These are phyloP conservation scores for Tremellales sp. DNA, from an alignment of 1,284 basidiomycete species.

Conservation along the genomic window DNA sequence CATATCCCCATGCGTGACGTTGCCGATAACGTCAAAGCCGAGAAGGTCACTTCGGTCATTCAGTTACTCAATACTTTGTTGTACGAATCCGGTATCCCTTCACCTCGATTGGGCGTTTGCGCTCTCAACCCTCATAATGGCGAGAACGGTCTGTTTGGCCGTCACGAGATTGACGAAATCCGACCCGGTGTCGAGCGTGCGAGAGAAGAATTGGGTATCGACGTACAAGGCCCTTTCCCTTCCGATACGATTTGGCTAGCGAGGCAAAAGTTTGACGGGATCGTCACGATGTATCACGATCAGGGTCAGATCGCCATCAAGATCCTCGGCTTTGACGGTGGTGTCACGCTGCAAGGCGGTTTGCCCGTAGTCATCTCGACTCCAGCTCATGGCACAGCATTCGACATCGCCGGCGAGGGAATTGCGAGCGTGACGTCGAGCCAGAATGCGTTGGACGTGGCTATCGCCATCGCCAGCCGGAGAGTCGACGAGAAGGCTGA, in stretches of 20 bases:
- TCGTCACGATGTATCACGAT: slow-evolving; percentile 10
- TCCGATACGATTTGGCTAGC: slow-evolving; percentile 7
- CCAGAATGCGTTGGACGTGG: slow-evolving; percentile 6
- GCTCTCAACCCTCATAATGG: slow-evolving; percentile 8
- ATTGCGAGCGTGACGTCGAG: slow-evolving; percentile 2
- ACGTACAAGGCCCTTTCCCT: slow-evolving; percentile 4
- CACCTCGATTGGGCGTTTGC: slow-evolving; percentile 5
- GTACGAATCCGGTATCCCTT: slow-evolving; percentile 1
- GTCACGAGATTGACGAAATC: slow-evolving; percentile 6
- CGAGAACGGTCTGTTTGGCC: slow-evolving; percentile 8
- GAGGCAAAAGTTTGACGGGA: slow-evolving; percentile 8
- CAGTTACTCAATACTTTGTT: slow-evolving; percentile 3
- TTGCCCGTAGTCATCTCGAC: slow-evolving; percentile 8
- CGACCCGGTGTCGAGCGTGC: neutral
- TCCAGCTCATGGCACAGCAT: slow-evolving; percentile 8
- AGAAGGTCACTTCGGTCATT: neutral
- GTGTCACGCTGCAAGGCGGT: slow-evolving; percentile 9
- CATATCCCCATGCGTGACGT: slow-evolving; percentile 9
- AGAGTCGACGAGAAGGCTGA: too few species aligned
- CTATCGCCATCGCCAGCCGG: too few species aligned
- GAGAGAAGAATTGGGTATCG: neutral
- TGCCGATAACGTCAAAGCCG: neutral
- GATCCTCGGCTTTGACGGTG: slow-evolving; percentile 7
- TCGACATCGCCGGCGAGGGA: slow-evolving; percentile 7
- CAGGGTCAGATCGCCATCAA: slow-evolving; percentile 11